Evolutionary conservation across 1,284 basidiomycete species (phyloP).

Genomic region (Sporisorium iseilematis-ciliati): DNA sequence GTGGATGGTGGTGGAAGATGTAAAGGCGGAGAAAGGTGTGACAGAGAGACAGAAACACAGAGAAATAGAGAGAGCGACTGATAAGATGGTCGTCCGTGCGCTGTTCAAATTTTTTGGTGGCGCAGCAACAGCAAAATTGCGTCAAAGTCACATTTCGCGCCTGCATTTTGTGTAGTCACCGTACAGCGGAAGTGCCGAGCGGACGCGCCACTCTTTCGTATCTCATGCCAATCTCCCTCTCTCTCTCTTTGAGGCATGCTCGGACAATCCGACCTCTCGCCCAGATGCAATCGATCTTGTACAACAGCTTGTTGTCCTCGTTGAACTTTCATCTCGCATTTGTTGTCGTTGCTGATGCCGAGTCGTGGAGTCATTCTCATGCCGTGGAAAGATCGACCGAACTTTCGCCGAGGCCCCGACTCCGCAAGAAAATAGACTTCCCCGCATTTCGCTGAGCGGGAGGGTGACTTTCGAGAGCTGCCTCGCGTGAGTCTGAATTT

Average conservation of each 20-base stretch:
- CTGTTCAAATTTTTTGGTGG: neutral
- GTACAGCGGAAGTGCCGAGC: slow-evolving; percentile 14
- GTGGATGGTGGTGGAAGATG: slow-evolving; percentile 5
- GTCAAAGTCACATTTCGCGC: neutral
- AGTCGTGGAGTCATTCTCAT: neutral
- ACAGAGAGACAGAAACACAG: neutral
- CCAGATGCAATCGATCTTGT: too few species aligned
- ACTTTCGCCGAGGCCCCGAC: slow-evolving; percentile 16
- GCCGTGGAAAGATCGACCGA: slow-evolving; percentile 24
- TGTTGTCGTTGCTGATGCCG: neutral
- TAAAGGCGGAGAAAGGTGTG: neutral
- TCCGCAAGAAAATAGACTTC: slow-evolving; percentile 14
- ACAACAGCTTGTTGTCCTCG: too few species aligned
- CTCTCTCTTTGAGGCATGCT: neutral
- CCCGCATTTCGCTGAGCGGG: slow-evolving; percentile 15
- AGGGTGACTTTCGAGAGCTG: too few species aligned
- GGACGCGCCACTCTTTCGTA: neutral
- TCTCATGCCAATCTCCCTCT: neutral
- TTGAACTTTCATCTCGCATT: too few species aligned
- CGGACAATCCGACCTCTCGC: neutral
- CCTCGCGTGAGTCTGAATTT: too few species aligned
- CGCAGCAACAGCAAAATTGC: slow-evolving; percentile 7
- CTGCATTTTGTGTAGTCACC: slow-evolving; percentile 15
- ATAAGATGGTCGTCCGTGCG: slow-evolving; percentile 11
- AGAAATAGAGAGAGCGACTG: neutral